phyloP scores from a whole-genome alignment of 2,329 filamentous ascomycete genomes.

The Ilyonectria robusta region DNA sequence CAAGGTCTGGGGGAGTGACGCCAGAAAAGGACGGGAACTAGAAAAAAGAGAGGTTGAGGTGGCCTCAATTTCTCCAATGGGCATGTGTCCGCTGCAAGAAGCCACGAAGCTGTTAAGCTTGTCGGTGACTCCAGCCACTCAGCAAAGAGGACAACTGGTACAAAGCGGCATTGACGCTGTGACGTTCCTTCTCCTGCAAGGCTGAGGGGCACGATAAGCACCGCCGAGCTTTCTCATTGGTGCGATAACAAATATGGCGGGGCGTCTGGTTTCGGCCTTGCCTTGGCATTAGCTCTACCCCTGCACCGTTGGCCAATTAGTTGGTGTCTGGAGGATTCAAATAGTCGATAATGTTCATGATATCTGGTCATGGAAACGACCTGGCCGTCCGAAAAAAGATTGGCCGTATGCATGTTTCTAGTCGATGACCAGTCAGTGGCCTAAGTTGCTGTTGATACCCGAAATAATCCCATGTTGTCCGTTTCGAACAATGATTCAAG shows the following conservation, averaged over 20 bases:
- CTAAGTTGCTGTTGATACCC: neutral
- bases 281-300: slow-evolving; percentile 28
- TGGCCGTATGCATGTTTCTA: neutral
- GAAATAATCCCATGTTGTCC: neutral
- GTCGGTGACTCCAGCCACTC: slow-evolving; percentile 41
- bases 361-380: slow-evolving; percentile 15
- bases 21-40: slow-evolving; percentile 25
- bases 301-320: slow-evolving; percentile 40
- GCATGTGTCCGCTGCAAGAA: slow-evolving; percentile 41
- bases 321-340: slow-evolving; percentile 6
- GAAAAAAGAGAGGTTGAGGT: slow-evolving; percentile 51
- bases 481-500: too few relatives aligned
- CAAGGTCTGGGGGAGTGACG: slow-evolving; percentile 32
- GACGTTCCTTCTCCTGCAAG: slow-evolving; percentile 46
- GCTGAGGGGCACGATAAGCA: slow-evolving; percentile 40
- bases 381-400: neutral
- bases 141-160: slow-evolving; percentile 56
- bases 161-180: slow-evolving; percentile 39
- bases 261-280: slow-evolving; percentile 25
- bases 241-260: slow-evolving; percentile 36
- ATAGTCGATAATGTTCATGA: slow-evolving; percentile 24
- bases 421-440: neutral
- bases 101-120: slow-evolving; percentile 48
- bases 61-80: slow-evolving; percentile 51
- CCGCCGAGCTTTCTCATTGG: slow-evolving; percentile 29